Base-by-base conservation (phyloP, 106 monocot genomes). In the Platanthera zijinensis region DNA sequence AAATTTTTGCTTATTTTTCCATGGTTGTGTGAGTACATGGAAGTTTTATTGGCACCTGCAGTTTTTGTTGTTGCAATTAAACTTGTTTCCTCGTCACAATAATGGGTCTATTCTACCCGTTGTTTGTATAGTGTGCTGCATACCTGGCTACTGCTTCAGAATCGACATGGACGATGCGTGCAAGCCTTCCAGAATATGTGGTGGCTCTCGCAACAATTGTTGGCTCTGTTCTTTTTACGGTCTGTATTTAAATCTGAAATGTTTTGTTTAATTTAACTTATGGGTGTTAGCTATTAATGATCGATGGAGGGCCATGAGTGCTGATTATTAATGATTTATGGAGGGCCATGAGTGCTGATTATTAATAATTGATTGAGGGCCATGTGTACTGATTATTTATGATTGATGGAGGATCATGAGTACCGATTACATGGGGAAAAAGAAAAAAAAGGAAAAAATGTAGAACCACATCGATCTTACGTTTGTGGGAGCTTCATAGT, bases 171-270 rank as follows among this genome's bases (percentile, higher is more conserved):
- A 95, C 89, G 57, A 91, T 92, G 92, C 82, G 87, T 9, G 71
- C 91, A 5, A 80, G 81, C 66, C 92, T 95, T 75, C 95, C 95
- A 79, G 95, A 95, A 88, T 95, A 95, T 81, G 84, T 92, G 21
- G 95, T 95, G 70, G 95, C 95, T 78, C 87, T 95, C 59, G 84
- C 95, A 30, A 95, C 95, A 28, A 89, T 92, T 69, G 92, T 86
- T 70, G 95, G 95, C 82, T 95, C 95, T 53, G 89, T 92, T 64
- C 89, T 95, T 63, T 95, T 95, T 57, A 76, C 95, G 39, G 95
- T 95, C 74, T 50, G 87, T 84, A 32, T 76, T 62, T 69, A 17
- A 46, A 28, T 59, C 14, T 63, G 14, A 57, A 30, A 63, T 74
- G 32, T 56, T 49, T 50, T 49, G 19, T 72, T 1, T 11, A 51